phyloP scores from a whole-genome alignment of 2,329 filamentous ascomycete genomes.

The Diaporthe capsici region DNA sequence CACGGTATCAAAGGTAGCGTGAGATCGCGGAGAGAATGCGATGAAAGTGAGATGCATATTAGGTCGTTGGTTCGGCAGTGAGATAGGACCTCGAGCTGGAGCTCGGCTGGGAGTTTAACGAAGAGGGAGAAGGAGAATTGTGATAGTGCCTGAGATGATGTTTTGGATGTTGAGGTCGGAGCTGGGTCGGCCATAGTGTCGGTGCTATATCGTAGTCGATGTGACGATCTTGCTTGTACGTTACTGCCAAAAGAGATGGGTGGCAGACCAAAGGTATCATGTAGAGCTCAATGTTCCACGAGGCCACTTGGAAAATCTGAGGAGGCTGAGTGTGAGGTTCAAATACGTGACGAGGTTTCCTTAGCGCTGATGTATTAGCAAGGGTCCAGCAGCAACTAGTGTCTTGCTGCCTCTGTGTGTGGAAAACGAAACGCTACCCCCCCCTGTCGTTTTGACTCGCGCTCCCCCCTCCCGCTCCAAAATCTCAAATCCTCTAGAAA shows the following conservation, averaged over 20 bases:
- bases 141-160: neutral
- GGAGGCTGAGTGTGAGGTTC: neutral
- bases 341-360: neutral
- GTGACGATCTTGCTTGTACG: neutral
- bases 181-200: neutral
- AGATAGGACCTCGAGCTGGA: neutral
- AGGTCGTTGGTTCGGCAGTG: neutral
- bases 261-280: neutral
- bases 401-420: slow-evolving; percentile 13
- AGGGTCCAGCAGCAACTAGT: neutral
- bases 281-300: neutral
- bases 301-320: neutral
- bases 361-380: neutral
- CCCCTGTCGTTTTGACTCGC: no score
- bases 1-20: neutral
- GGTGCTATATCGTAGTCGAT: neutral
- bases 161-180: neutral
- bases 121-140: slow-evolving; percentile 4
- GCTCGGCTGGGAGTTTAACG: neutral
- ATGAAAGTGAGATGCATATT: neutral
- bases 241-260: neutral
- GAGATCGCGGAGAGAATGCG: neutral
- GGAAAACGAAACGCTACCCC: no score
- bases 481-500: no score
- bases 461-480: no score